Conservation (phyloP, 805 yeast species). For the Pichia heedii region DNA sequence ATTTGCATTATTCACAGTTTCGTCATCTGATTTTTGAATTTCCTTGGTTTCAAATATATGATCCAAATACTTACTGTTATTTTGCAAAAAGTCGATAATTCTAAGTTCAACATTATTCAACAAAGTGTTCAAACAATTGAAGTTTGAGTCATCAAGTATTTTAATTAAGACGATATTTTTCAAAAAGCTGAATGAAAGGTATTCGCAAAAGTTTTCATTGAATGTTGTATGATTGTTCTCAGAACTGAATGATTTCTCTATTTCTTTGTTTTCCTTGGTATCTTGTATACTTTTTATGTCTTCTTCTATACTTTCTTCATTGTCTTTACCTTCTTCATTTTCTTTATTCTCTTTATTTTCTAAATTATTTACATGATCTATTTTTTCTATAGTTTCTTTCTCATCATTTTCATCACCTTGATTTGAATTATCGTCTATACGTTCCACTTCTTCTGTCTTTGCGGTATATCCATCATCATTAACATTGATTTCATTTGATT, state of each 20-base stretch:
- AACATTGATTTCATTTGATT: too few relatives aligned
- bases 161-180: conserved; percentile 84
- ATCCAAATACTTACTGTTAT: conserved; percentile 42
- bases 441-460: too few relatives aligned
- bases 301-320: conserved; percentile 39
- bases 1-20: conserved; percentile 19
- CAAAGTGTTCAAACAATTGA: conserved; percentile 55
- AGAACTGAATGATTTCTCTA: conserved; percentile 66
- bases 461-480: too few relatives aligned
- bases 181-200: conserved; percentile 34
- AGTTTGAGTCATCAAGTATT: conserved; percentile 70
- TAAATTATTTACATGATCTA: too few relatives aligned
- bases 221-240: too few relatives aligned
- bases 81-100: conserved; percentile 50
- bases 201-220: neutral
- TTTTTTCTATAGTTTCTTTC: conserved; percentile 41
- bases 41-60: conserved; percentile 53
- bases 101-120: conserved; percentile 63
- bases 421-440: too few relatives aligned
- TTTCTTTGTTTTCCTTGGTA: too few relatives aligned
- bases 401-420: too few relatives aligned
- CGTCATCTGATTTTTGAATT: neutral
- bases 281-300: too few relatives aligned
- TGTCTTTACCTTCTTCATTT: conserved; percentile 63
- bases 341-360: conserved; percentile 35